Evolutionary conservation across 257 asterid species (phyloP).

Genomic region (Voacanga thouarsii): DNA sequence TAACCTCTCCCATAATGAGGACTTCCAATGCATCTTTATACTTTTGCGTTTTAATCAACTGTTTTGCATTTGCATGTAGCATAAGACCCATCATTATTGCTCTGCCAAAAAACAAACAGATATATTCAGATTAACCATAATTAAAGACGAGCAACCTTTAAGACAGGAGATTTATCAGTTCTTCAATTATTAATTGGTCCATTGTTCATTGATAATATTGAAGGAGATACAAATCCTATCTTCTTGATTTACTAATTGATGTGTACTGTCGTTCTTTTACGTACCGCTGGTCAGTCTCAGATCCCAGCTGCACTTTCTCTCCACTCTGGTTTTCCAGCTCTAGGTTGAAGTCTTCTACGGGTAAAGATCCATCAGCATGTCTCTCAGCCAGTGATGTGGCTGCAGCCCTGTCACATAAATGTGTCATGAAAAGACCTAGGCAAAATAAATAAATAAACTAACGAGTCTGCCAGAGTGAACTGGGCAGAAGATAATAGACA

Average conservation of each 20-base stretch:
- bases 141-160: neutral
- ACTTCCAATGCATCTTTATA: conserved; percentile 87
- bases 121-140: neutral
- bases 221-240: neutral
- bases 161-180: neutral
- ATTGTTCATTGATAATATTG: neutral
- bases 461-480: neutral
- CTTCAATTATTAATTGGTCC: neutral
- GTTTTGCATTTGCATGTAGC: conserved; percentile 87
- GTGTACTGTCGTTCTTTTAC: neutral
- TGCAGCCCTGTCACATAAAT: conserved; percentile 52
- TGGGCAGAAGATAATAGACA: neutral
- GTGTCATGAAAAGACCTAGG: conserved; percentile 15
- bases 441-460: neutral
- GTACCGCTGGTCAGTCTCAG: conserved; percentile 91
- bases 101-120: conserved; percentile 36
- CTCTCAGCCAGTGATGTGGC: conserved; percentile 72
- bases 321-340: conserved; percentile 98
- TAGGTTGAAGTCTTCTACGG: conserved; percentile 83
- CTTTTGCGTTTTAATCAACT: conserved; percentile 56
- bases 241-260: neutral
- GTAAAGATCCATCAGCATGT: conserved; percentile 84
- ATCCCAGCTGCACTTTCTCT: conserved; percentile 71
- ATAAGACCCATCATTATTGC: conserved; percentile 98
- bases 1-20: conserved; percentile 89